Evolutionary conservation across 2,329 filamentous ascomycete species (phyloP), one percentile per base, ranked within the genome.

Genomic region (Chrysoporthe austroafricana): DNA sequence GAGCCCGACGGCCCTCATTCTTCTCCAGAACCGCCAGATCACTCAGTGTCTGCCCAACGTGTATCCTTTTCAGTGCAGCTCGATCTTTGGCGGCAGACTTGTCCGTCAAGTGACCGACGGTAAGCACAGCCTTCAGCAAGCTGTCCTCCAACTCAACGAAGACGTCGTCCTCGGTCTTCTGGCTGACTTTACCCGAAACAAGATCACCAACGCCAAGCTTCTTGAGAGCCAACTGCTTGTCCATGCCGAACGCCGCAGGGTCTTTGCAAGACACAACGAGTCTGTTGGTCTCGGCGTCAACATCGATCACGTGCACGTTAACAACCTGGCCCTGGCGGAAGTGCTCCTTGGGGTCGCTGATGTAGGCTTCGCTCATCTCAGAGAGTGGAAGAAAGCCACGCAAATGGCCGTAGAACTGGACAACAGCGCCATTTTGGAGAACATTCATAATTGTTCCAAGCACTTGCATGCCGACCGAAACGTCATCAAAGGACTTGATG

Each of bases 341-440:
- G 79, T 98, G 94, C 74, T 96, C 90, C 58, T 87, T 88, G 4
- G 96, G 94, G 74, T 97, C 92, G 72, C 91, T 88, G 74, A 99
- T 97, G 76, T 91, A 97, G 13, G 94, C 94, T 77, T 99, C 96
- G 77, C 96, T 98, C 96, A 99, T 99, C 79, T 99, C 95, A 1
- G 92, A 92, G 0, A 97, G 90, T 2, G 96, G 96, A 65, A 99
- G 84, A 81, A 96, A 99, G 9, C 91, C 96, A 71, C 89, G 88
- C 26, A 99, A 84, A 9, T 84, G 81, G 21, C 93, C 93, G 74
- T 96, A 99, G 79, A 98, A 99, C 76, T 97, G 93, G 64, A 99
- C 91, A 21, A 95, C 88, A 13, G 96, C 96, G 68, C 96, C 96
- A 64, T 88, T 88, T 3, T 86, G 80, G 66, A 93, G 84, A 13